Evolutionary conservation across 257 asterid species (phyloP).

Genomic region (Gentiana straminea): DNA sequence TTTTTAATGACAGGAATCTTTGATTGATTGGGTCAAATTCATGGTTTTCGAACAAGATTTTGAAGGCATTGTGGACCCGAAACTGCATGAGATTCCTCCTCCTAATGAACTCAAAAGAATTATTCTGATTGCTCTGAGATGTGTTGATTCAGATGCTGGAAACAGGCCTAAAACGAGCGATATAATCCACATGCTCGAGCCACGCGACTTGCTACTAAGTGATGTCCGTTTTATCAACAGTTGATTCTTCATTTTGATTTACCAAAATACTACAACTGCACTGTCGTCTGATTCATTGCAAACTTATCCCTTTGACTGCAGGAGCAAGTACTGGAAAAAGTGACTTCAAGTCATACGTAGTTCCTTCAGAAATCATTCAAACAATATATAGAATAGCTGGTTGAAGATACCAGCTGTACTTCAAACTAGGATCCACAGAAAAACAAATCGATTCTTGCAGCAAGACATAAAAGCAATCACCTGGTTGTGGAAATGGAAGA

Average conservation of each 20-base stretch:
- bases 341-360: slow-evolving; percentile 10
- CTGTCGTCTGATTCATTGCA: no score
- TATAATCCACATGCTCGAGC: slow-evolving; percentile 46
- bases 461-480: no score
- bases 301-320: slow-evolving; percentile 4
- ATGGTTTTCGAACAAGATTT: slow-evolving; percentile 23
- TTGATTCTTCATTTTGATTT: no score
- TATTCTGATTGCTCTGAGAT: slow-evolving; percentile 40
- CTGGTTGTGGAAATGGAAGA: no score
- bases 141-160: slow-evolving; percentile 40
- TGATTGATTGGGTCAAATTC: slow-evolving; percentile 41
- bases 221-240: slow-evolving; percentile 13
- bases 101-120: slow-evolving; percentile 30
- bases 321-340: slow-evolving; percentile 11
- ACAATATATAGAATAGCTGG: no score
- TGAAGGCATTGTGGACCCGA: slow-evolving; percentile 32
- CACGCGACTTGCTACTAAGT: slow-evolving; percentile 32
- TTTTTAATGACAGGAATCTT: slow-evolving; percentile 25
- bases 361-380: no score
- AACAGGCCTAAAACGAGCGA: slow-evolving; percentile 43
- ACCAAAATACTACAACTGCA: no score
- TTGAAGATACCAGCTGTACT: no score
- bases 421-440: no score
- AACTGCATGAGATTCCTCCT: slow-evolving; percentile 28
- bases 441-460: no score